Percentiles rank a stretch among this genome's conserved stretches.
phyloP scores from a whole-genome alignment of 2,329 filamentous ascomycete genomes.

The Colletotrichum agaves region DNA sequence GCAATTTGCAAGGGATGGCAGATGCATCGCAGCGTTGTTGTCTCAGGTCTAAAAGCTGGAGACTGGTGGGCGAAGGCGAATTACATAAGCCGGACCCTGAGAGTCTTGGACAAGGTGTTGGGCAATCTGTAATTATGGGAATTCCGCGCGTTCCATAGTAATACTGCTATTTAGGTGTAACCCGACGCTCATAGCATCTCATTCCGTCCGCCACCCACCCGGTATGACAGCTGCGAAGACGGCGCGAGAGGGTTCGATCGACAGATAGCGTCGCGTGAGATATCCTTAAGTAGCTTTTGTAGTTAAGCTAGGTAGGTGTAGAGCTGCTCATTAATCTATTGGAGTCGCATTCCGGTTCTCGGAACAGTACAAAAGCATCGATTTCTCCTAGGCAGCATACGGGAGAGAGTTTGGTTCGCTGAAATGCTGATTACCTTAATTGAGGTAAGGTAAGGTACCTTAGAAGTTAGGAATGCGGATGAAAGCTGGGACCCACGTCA shows the following conservation, averaged over 20 bases:
- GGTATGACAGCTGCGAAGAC: slow-evolving; percentile 9
- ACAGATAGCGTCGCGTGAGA: not conserved
- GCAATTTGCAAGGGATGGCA: not conserved
- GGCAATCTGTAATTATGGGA: slow-evolving; percentile 22
- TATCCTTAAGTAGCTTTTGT: not conserved
- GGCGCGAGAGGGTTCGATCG: slow-evolving; percentile 3
- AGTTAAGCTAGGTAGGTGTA: too few species aligned
- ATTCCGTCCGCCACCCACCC: slow-evolving; percentile 19
- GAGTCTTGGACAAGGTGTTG: not conserved
- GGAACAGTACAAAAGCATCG: too few species aligned
- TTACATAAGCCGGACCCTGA: slow-evolving; percentile 27
- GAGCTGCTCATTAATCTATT: too few species aligned
- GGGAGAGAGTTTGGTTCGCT: too few species aligned
- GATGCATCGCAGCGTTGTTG: not conserved
- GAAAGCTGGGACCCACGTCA: too few species aligned
- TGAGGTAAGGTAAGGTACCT: too few species aligned
- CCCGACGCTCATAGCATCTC: slow-evolving; percentile 18
- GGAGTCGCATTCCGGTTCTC: too few species aligned
- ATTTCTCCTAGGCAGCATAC: too few species aligned
- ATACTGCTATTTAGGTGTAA: slow-evolving; percentile 15
- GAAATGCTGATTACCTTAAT: too few species aligned
- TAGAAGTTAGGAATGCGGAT: too few species aligned
- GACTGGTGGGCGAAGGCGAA: not conserved
- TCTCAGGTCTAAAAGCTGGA: slow-evolving; percentile 31
- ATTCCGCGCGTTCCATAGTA: slow-evolving; percentile 1